A percentile compares a stretch with the other conserved stretches of the same genome.
phyloP scores from a whole-genome alignment of 139 green algal species.

The Tetratostichococcus sp. region DNA sequence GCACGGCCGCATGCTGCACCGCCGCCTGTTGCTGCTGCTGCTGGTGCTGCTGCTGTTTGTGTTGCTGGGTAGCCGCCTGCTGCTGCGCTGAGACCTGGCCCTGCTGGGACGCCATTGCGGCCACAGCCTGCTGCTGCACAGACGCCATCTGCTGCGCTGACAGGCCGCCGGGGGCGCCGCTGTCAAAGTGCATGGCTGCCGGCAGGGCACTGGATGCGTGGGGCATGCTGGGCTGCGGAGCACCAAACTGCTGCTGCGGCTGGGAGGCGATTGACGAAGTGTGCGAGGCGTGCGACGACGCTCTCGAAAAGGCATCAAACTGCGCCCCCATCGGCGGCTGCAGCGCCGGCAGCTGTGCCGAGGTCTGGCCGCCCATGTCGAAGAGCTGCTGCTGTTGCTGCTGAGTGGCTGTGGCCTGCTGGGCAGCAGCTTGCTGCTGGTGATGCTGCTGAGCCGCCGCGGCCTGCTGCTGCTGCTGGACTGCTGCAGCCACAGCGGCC shows the following conservation, averaged over 20 bases:
- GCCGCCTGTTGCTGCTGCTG: not conserved
- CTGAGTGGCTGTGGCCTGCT: not conserved
- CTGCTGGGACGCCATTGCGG: not conserved
- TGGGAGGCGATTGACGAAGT: not conserved
- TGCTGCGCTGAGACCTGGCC: not conserved
- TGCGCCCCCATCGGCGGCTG: not conserved
- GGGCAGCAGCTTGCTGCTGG: not conserved
- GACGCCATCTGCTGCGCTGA: not conserved
- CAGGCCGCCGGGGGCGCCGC: not conserved
- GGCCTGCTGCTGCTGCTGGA: not conserved
- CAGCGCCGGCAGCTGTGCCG: not conserved
- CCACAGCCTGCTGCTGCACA: not conserved
- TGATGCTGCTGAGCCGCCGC: not conserved
- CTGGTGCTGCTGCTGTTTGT: not conserved
- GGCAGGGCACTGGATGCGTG: not conserved
- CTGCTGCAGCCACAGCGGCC: too few species aligned
- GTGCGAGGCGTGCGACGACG: not conserved
- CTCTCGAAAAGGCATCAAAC: not conserved
- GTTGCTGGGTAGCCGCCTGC: not conserved
- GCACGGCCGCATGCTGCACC: not conserved
- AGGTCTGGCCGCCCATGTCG: not conserved
- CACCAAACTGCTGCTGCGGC: not conserved
- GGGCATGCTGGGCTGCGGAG: not conserved
- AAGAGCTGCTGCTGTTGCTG: not conserved
- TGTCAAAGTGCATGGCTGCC: not conserved